These are phyloP conservation scores for Berkeleyomyces basicola DNA, from an alignment of 2,329 filamentous ascomycete genomes.

Conservation along the genomic window DNA sequence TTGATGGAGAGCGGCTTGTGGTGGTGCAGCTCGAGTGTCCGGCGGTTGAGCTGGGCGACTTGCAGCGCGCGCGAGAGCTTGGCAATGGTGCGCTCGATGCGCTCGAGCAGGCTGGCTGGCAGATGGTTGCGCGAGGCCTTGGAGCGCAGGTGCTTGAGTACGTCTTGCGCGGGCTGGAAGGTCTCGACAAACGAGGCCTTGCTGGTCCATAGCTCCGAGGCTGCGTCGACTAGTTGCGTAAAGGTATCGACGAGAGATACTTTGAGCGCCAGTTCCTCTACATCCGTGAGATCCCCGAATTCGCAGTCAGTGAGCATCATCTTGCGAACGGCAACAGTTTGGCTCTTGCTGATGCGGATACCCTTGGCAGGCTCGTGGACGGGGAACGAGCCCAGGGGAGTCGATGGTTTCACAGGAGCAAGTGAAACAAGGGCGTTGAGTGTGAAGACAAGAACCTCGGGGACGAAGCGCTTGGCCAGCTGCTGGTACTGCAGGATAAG, in stretches of 20 bases:
- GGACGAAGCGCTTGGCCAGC: constrained; percentile 72
- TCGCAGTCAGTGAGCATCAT: constrained; percentile 43
- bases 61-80: constrained; percentile 39
- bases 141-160: constrained; percentile 37
- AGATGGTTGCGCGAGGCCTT: constrained; percentile 24
- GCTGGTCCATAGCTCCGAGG: constrained; percentile 55
- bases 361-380: constrained; percentile 37
- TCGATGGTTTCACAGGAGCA: constrained; percentile 35
- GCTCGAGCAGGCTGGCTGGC: constrained; percentile 26
- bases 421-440: constrained; percentile 56
- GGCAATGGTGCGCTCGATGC: constrained; percentile 25
- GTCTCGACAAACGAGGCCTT: constrained; percentile 61
- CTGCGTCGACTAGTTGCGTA: constrained; percentile 46
- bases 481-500: constrained; percentile 69
- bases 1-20: constrained; percentile 82
- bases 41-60: constrained; percentile 48
- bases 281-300: constrained; percentile 14
- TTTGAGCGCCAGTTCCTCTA: constrained; percentile 28
- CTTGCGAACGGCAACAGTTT: constrained; percentile 29
- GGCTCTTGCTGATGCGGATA: constrained; percentile 32
- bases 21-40: constrained; percentile 73
- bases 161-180: constrained; percentile 39
- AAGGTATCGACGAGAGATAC: constrained; percentile 45
- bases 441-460: constrained; percentile 71
- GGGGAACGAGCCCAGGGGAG: constrained; percentile 40